A percentile compares a stretch with the other conserved stretches of the same genome.
phyloP scores from a whole-genome alignment of 371 early-diverging fungal species.

The Actinomucor elegans region DNA sequence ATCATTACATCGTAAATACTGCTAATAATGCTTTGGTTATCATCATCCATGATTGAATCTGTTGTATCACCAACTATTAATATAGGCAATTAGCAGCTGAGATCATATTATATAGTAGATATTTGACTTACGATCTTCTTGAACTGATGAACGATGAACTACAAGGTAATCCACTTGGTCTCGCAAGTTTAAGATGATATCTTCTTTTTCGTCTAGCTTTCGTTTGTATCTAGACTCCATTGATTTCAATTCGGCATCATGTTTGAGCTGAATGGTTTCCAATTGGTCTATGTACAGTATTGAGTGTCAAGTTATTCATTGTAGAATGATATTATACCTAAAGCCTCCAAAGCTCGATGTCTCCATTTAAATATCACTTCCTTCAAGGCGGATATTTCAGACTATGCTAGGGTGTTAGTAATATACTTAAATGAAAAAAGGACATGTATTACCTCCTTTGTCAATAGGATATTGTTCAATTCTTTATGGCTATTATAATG shows the following conservation, averaged over 20 bases:
- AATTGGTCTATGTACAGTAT: slow-evolving; percentile 9
- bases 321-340: too few relatives aligned
- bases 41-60: slow-evolving; percentile 10
- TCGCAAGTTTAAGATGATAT: slow-evolving; percentile 7
- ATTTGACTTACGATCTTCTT: slow-evolving; percentile 1
- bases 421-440: too few relatives aligned
- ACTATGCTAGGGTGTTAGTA: slow-evolving; percentile 7
- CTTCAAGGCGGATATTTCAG: slow-evolving; percentile 25
- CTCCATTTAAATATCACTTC: slow-evolving; percentile 20
- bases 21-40: slow-evolving; percentile 1
- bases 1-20: slow-evolving; percentile 17
- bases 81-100: slow-evolving; percentile 3
- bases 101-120: background rate
- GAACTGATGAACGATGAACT: background rate
- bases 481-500: too few relatives aligned
- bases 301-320: slow-evolving; percentile 6
- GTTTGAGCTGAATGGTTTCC: slow-evolving; percentile 4
- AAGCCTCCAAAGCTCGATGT: slow-evolving; percentile 13
- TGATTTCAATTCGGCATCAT: slow-evolving; percentile 7
- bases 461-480: slow-evolving; percentile 18
- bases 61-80: slow-evolving; percentile 6
- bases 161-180: slow-evolving; percentile 20
- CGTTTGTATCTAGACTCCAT: slow-evolving; percentile 17
- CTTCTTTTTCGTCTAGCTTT: slow-evolving; percentile 16
- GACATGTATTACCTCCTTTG: slow-evolving; percentile 31